Base-by-base conservation (phyloP, 2,329 filamentous ascomycete genomes). In the Ceratocystis eucalypticola region DNA sequence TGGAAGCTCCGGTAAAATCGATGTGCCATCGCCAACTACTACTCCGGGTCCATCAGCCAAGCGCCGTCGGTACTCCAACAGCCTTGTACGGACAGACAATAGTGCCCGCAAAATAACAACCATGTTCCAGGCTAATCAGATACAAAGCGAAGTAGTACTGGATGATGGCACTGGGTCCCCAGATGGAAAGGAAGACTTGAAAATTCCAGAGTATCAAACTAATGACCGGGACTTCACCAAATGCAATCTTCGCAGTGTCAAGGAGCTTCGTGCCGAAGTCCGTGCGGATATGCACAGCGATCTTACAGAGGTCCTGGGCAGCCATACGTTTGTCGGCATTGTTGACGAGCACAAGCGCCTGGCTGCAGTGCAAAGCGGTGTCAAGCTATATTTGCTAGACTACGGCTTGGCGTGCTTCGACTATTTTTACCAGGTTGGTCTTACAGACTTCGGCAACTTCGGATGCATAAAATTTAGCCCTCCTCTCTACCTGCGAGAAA, bases 391-490 rank as follows among this genome's bases (percentile, higher is more conserved):
- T 74, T 83, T 99, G 25, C 81, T 99, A 64, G 94, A 99, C 75
- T 99, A 99, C 72, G 94, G 91, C 10, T 86, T 93, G 73, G 78
- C 89, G 1, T 89, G 85, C 74, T 88, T 86, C 69, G 93, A 97
- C 71, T 95, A 93, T 74, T 95, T 97, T 74, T 99, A 99, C 77
- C 94, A 99, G 76, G 78, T 97, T 22, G 93, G 91, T 0, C 82
- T 99, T 45, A 96, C 91, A 0, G 91, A 99, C 73, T 99, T 99
- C 76, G 91, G 88, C 1, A 99, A 99, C 74, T 96, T 96, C 72
- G 94, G 94, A 2, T 76, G 80, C 25, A 91, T 99, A 67, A 85
- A 84, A 10, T 91, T 99, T 71, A 83, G 85, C 62, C 89, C 91
- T 1, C 82, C 91, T 0, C 81, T 96, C 0, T 80, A 85, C 67